A percentile compares a stretch with the other conserved stretches of the same genome.
These are phyloP conservation scores for Xylaria sp. DNA, from an alignment of 2,329 filamentous ascomycete species.

Conservation along the genomic window DNA sequence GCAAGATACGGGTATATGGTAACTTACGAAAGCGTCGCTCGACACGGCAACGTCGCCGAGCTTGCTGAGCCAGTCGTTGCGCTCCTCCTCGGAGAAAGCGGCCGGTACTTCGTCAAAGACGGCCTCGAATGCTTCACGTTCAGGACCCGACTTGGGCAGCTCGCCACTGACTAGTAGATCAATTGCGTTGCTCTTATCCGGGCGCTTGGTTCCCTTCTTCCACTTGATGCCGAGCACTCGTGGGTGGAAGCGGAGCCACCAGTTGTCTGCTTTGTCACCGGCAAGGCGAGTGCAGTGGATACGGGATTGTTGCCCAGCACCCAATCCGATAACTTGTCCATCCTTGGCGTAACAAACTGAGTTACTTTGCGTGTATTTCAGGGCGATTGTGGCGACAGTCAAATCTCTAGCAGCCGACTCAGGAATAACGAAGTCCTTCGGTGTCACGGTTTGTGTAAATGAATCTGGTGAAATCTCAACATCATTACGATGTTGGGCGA, in stretches of 20 bases:
- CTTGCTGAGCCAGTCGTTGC: conserved; percentile 85
- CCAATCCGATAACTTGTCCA: conserved; percentile 92
- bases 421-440: conserved; percentile 81
- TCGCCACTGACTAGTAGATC: conserved; percentile 93
- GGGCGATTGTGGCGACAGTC: conserved; percentile 92
- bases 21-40: conserved; percentile 93
- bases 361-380: conserved; percentile 99
- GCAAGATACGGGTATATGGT: background rate
- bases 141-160: conserved; percentile 83
- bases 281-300: conserved; percentile 98
- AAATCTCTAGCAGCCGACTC: conserved; percentile 88
- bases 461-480: conserved; percentile 85
- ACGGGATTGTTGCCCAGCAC: conserved; percentile 95
- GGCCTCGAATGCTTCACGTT: conserved; percentile 86
- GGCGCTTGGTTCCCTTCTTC: conserved; percentile 96
- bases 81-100: conserved; percentile 85
- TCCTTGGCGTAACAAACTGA: conserved; percentile 97
- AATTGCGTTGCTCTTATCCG: conserved; percentile 98
- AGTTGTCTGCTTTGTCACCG: conserved; percentile 98
- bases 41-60: conserved; percentile 85
- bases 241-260: conserved; percentile 99
- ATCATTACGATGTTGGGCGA: conserved; percentile 94
- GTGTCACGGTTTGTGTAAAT: conserved; percentile 86
- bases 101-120: conserved; percentile 90
- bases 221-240: conserved; percentile 89